phyloP scores from a whole-genome alignment of 2,329 filamentous ascomycete species.

The Phialocephala sp. region DNA sequence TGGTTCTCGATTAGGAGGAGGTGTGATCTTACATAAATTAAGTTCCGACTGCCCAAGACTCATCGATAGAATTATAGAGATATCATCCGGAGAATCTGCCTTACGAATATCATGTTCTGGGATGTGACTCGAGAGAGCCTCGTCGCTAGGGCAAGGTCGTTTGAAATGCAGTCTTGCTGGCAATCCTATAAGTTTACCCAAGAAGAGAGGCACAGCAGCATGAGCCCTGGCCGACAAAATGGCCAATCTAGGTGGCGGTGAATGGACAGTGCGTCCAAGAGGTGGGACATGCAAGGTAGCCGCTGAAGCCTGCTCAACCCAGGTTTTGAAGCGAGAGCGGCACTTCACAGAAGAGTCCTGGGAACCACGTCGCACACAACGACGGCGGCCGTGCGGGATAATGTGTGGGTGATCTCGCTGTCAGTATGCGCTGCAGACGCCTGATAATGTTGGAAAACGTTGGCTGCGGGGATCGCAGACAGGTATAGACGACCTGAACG shows the following conservation, averaged over 20 bases:
- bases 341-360: conserved; percentile 7
- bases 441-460: not conserved
- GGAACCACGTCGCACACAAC: not conserved
- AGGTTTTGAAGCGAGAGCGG: not conserved
- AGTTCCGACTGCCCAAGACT: not conserved
- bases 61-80: conserved; percentile 10
- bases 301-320: conserved; percentile 8
- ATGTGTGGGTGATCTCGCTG: conserved; percentile 11
- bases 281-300: conserved; percentile 15
- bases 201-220: conserved; percentile 14
- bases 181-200: conserved; percentile 14
- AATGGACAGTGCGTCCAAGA: not conserved
- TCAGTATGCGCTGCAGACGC: conserved; percentile 15
- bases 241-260: conserved; percentile 13
- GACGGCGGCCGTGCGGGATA: conserved; percentile 1
- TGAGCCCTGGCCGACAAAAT: conserved; percentile 10
- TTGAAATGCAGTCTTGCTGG: conserved; percentile 3
- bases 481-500: conserved; percentile 8
- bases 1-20: not conserved
- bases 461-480: conserved; percentile 10
- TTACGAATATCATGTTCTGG: conserved; percentile 10
- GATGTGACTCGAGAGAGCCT: conserved; percentile 15
- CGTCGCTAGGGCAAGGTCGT: conserved; percentile 14
- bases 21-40: conserved; percentile 4
- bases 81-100: conserved; percentile 20